Percentiles rank a stretch among this genome's conserved stretches.
These are phyloP conservation scores for Camellia japonica DNA, from an alignment of 148 eudicot genomes.

Conservation along the genomic window DNA sequence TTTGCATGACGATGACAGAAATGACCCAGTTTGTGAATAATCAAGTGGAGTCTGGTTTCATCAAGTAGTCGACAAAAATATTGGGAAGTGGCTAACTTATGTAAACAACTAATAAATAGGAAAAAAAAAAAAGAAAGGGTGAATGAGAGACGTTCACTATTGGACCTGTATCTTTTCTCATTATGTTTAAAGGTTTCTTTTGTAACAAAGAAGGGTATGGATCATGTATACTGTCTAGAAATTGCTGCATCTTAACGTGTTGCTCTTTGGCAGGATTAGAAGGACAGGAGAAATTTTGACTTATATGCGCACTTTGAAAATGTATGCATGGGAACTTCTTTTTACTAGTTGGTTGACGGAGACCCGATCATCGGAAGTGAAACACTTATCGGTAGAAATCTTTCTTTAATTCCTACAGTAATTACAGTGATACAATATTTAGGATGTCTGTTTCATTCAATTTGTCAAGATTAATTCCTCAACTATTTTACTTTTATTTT, in stretches of 20 bases:
- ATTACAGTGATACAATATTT: background rate
- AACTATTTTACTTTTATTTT: background rate
- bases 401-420: background rate
- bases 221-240: background rate
- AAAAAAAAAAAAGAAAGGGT: background rate
- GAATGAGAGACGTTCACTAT: background rate
- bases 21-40: no score
- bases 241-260: background rate
- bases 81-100: no score
- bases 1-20: no score
- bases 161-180: no score
- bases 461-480: background rate
- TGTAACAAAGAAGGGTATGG: background rate
- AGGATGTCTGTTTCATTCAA: background rate
- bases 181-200: background rate
- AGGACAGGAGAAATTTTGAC: slow-evolving; percentile 82
- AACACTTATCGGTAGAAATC: slow-evolving; percentile 63
- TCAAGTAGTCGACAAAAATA: no score
- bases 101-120: background rate
- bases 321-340: slow-evolving; percentile 95
- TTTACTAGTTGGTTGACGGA: slow-evolving; percentile 84
- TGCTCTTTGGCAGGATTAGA: slow-evolving; percentile 63
- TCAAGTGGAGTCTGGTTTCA: no score
- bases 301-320: slow-evolving; percentile 79
- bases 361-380: slow-evolving; percentile 76